Percentiles rank a stretch among this genome's conserved stretches.
phyloP scores from a whole-genome alignment of 306 rosid genomes.

The Trifolium repens region DNA sequence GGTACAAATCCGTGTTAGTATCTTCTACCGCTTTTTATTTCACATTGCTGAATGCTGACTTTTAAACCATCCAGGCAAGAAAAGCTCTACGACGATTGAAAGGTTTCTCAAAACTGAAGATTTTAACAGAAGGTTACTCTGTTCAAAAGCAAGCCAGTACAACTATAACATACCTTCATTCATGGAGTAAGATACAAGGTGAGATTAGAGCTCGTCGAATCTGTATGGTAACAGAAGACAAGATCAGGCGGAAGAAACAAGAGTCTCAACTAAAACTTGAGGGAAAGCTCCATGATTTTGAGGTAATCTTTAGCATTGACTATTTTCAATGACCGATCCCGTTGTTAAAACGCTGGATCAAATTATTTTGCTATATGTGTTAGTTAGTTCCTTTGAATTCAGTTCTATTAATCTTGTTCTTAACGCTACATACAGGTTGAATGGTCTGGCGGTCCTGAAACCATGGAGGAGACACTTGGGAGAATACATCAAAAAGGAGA shows the following conservation, averaged over 20 bases:
- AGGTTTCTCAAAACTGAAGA: slow-evolving; percentile 72
- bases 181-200: slow-evolving; percentile 85
- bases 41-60: slow-evolving; percentile 35
- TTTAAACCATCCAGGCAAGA: slow-evolving; percentile 68
- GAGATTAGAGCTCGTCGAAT: slow-evolving; percentile 79
- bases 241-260: slow-evolving; percentile 72
- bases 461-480: slow-evolving; percentile 78
- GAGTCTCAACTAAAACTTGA: slow-evolving; percentile 90
- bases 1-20: neutral
- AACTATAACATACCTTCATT: slow-evolving; percentile 75
- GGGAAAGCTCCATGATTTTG: slow-evolving; percentile 87
- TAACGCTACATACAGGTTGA: slow-evolving; percentile 62
- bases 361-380: neutral
- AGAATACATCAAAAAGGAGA: slow-evolving; percentile 92
- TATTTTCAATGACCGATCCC: neutral
- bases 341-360: slow-evolving; percentile 1
- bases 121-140: slow-evolving; percentile 56
- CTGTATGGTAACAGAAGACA: slow-evolving; percentile 93
- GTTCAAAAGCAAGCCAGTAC: slow-evolving; percentile 74
- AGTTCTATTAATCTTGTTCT: slow-evolving; percentile 34
- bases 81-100: slow-evolving; percentile 71
- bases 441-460: slow-evolving; percentile 83
- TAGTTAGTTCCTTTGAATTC: slow-evolving; percentile 24
- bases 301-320: slow-evolving; percentile 54
- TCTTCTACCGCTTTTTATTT: slow-evolving; percentile 9